Evolutionary conservation across 2,329 filamentous ascomycete genomes (phyloP), one percentile per base, ranked within the genome.

Genomic region (Cladosporium sp.): DNA sequence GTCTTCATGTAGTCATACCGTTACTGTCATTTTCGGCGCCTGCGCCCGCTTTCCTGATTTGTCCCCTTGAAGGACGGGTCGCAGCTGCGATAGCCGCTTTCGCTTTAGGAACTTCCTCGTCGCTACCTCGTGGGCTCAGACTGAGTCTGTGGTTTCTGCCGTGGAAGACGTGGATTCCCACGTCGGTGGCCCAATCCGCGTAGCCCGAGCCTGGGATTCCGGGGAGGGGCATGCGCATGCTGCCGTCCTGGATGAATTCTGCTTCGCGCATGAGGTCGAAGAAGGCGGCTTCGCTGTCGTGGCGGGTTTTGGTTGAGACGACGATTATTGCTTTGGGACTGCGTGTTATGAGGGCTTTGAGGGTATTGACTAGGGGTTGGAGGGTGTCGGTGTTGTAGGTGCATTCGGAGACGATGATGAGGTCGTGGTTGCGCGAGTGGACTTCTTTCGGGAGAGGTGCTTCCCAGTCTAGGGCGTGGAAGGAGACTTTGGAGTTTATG

Each of bases 301-400:
- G 84, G 27, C 84, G 74, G 52, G 79, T 76, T 65, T 88, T 88
- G 67, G 84, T 78, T 1, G 82, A 80, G 20, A 88, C 71, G 13
- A 83, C 66, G 18, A 84, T 65, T 20, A 78, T 58, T 0, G 75
- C 72, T 52, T 71, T 63, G 2, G 78, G 77, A 5, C 75, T 79
- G 25, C 62, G 62, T 15, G 65, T 60, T 36, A 74, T 66, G 42
- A 85, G 65, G 8, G 66, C 68, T 18, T 62, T 58, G 8, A 88
- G 67, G 1, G 81, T 83, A 22, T 68, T 67, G 7, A 87, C 82
- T 32, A 88, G 69, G 19, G 79, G 74, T 2, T 81, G 79, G 45
- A 84, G 76, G 52, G 80, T 84, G 58, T 85, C 83, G 13, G 78
- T 72, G 62, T 88, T 88, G 67, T 88, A 88, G 1, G 84, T 88